These are phyloP conservation scores for Sclerotinia borealis DNA, from an alignment of 2,329 filamentous ascomycete genomes.

Conservation along the genomic window DNA sequence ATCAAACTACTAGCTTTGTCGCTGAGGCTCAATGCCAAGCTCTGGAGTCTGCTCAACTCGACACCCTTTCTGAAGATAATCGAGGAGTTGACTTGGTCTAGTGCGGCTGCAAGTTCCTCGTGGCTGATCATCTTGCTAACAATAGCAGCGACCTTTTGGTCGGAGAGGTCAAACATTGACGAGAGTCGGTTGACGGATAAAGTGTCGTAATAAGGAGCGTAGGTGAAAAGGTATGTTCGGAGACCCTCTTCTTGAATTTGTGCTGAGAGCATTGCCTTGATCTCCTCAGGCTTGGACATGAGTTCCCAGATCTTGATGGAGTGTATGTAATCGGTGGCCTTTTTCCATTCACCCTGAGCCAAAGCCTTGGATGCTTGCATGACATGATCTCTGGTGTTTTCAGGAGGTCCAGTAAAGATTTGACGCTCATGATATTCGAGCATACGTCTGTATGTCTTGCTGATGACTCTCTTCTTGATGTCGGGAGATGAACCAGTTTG, in stretches of 20 bases:
- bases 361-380: slow-evolving; percentile 98
- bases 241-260: slow-evolving; percentile 99
- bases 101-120: slow-evolving; percentile 90
- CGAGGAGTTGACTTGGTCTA: slow-evolving; percentile 95
- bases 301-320: slow-evolving; percentile 99
- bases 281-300: slow-evolving; percentile 85
- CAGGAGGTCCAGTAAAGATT: slow-evolving; percentile 95
- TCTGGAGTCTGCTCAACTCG: slow-evolving; percentile 92
- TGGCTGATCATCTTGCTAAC: slow-evolving; percentile 99
- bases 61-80: slow-evolving; percentile 99
- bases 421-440: slow-evolving; percentile 99
- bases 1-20: slow-evolving; percentile 96
- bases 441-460: slow-evolving; percentile 99
- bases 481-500: slow-evolving; percentile 96
- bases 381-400: slow-evolving; percentile 98
- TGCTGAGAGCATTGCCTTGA: slow-evolving; percentile 94
- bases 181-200: slow-evolving; percentile 80
- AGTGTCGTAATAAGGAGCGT: slow-evolving; percentile 98
- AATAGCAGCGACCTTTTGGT: slow-evolving; percentile 87
- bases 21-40: slow-evolving; percentile 83
- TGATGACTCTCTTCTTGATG: slow-evolving; percentile 95
- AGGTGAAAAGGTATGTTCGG: slow-evolving; percentile 97
- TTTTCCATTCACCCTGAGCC: slow-evolving; percentile 97
- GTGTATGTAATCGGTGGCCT: slow-evolving; percentile 86
- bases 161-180: slow-evolving; percentile 89